phyloP scores from a whole-genome alignment of 2,329 filamentous ascomycete genomes.

The Chalaropsis ovoidea region DNA sequence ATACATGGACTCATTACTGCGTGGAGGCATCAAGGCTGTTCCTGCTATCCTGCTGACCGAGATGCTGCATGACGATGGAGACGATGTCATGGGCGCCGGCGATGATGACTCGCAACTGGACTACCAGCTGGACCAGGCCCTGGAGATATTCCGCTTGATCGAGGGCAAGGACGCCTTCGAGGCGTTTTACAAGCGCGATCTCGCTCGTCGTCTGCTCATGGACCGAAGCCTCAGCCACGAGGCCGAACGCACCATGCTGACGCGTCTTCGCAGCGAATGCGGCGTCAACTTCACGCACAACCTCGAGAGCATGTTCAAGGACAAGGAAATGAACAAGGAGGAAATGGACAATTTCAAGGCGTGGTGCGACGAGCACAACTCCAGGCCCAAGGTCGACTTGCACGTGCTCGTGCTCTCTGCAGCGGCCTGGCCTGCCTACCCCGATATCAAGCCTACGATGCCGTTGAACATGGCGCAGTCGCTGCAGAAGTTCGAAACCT shows the following conservation, averaged over 20 bases:
- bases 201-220: slow-evolving; percentile 83
- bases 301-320: slow-evolving; percentile 98
- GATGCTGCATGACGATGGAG: slow-evolving; percentile 31
- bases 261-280: slow-evolving; percentile 84
- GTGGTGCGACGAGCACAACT: slow-evolving; percentile 46
- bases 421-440: slow-evolving; percentile 86
- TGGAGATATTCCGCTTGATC: slow-evolving; percentile 94
- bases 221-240: slow-evolving; percentile 86
- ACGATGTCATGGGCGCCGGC: slow-evolving; percentile 49
- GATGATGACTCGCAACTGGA: slow-evolving; percentile 92
- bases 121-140: slow-evolving; percentile 78
- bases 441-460: slow-evolving; percentile 60
- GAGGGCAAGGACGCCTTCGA: slow-evolving; percentile 97
- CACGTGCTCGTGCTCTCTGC: slow-evolving; percentile 84
- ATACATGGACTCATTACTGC: slow-evolving; percentile 80
- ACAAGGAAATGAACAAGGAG: slow-evolving; percentile 84
- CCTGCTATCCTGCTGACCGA: slow-evolving; percentile 59
- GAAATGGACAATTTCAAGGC: slow-evolving; percentile 77
- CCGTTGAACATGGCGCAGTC: slow-evolving; percentile 66
- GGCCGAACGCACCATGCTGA: slow-evolving; percentile 89
- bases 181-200: slow-evolving; percentile 97
- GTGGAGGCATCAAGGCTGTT: slow-evolving; percentile 76
- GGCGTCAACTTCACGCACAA: slow-evolving; percentile 93
- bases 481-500: slow-evolving; percentile 68
- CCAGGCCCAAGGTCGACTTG: slow-evolving; percentile 49